Evolutionary conservation across 2,329 filamentous ascomycete species (phyloP).

Genomic region (Fusarium sp.): DNA sequence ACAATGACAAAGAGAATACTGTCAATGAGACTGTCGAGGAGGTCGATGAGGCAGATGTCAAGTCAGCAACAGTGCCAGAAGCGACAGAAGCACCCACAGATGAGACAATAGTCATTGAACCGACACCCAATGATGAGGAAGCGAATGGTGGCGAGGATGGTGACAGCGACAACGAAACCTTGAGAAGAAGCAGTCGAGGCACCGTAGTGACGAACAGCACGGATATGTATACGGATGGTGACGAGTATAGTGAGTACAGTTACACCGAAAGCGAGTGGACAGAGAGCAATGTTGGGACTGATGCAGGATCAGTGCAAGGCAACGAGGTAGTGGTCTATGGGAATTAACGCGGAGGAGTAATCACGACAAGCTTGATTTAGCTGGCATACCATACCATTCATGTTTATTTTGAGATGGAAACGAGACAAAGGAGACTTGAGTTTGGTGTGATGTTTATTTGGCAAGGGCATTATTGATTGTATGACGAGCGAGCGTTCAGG

Average conservation of each 20-base stretch:
- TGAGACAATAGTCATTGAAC: constrained; percentile 39
- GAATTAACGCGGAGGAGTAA: constrained; percentile 29
- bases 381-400: constrained; percentile 29
- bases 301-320: constrained; percentile 40
- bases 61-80: constrained; percentile 23
- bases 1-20: constrained; percentile 69
- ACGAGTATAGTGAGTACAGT: constrained; percentile 53
- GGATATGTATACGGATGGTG: constrained; percentile 50
- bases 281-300: constrained; percentile 51
- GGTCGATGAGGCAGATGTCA: constrained; percentile 47
- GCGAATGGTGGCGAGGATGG: constrained; percentile 39
- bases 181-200: constrained; percentile 59
- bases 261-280: constrained; percentile 60
- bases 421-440: neutral
- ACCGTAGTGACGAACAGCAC: constrained; percentile 57
- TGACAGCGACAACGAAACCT: constrained; percentile 61
- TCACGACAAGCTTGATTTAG: constrained; percentile 8
- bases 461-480: constrained; percentile 12
- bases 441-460: neutral
- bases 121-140: constrained; percentile 30
- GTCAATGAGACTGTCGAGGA: constrained; percentile 73
- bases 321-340: constrained; percentile 51
- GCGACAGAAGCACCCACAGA: constrained; percentile 35
- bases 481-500: constrained; percentile 18
- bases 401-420: constrained; percentile 7